Evolutionary conservation across 1,284 basidiomycete genomes (phyloP), one percentile per base, ranked within the genome.

Genomic region (Cutaneotrichosporon sp.): DNA sequence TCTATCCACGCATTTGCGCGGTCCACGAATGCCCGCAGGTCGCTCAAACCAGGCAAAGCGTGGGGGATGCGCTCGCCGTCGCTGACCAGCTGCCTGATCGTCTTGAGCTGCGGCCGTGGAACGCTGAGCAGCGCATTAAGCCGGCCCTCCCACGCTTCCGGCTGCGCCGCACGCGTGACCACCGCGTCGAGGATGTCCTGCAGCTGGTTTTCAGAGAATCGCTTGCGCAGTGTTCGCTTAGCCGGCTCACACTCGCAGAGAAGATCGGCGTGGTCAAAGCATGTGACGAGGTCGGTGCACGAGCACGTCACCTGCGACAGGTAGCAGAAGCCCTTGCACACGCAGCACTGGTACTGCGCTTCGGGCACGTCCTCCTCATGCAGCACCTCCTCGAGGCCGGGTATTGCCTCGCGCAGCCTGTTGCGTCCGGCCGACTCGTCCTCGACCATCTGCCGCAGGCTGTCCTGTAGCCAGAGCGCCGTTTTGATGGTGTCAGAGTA

Each of bases 271-370:
- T 98, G 94, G 51, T 92, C 86, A 49, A 90, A 82, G 72, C 96
- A 99, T 2, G 86, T 84, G 35, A 94, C 84, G 57, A 84, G 68
- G 66, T 81, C 60, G 33, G 84, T 85, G 77, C 88, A 92, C 34
- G 79, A 75, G 73, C 88, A 91, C 43, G 82, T 86, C 67, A 97
- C 79, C 69, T 97, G 93, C 4, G 92, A 90, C 21, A 99, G 84
- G 76, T 97, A 98, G 76, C 89, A 93, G 76, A 97, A 96, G 12
- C 82, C 82, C 72, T 96, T 94, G 85, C 96, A 98, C 64, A 88
- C 79, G 49, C 81, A 77, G 80, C 96, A 99, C 74, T 97, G 92
- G 73, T 94, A 94, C 70, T 97, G 89, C 55, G 91, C 89, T 73
- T 97, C 96, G 5, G 85, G 79, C 9, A 84, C 82, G 70, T 97